These are phyloP conservation scores for Mycosarcoma mackinlayi DNA, from an alignment of 1,284 basidiomycete genomes.

Conservation along the genomic window DNA sequence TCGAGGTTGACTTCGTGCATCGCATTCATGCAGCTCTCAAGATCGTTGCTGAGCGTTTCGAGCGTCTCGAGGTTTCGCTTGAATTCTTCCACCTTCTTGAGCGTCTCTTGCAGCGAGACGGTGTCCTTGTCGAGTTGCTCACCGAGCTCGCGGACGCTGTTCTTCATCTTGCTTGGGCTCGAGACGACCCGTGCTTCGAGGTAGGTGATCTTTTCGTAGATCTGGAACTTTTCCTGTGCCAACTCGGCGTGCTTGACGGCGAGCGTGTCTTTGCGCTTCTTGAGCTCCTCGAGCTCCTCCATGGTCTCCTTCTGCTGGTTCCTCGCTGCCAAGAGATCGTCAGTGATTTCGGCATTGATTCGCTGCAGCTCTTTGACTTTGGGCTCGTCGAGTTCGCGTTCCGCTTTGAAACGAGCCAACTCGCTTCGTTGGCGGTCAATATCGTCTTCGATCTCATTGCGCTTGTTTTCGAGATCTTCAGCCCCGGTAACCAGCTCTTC, in stretches of 20 bases:
- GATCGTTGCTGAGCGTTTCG: conserved; percentile 50
- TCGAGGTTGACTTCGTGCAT: conserved; percentile 59
- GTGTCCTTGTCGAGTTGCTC: conserved; percentile 78
- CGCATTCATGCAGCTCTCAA: conserved; percentile 41
- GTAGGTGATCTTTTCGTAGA: conserved; percentile 55
- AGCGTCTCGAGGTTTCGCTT: conserved; percentile 48
- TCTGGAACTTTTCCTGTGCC: conserved; percentile 54
- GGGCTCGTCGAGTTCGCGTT: conserved; percentile 73
- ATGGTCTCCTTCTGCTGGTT: conserved; percentile 55
- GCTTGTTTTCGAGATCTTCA: conserved; percentile 74
- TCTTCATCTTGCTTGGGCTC: conserved; percentile 55
- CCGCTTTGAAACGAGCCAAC: conserved; percentile 46
- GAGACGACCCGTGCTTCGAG: conserved; percentile 56
- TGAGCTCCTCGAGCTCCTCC: conserved; percentile 52
- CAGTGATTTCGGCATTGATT: conserved; percentile 83
- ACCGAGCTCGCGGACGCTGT: conserved; percentile 42
- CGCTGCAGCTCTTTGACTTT: conserved; percentile 77
- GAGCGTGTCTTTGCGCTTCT: conserved; percentile 45
- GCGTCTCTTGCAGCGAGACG: conserved; percentile 78
- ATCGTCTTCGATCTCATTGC: conserved; percentile 72
- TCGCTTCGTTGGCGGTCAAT: conserved; percentile 74
- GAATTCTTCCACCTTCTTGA: conserved; percentile 73
- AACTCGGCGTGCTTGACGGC: conserved; percentile 56
- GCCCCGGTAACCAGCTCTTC: conserved; percentile 74
- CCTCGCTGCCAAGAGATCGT: conserved; percentile 72